Evolutionary conservation across 148 eudicot genomes (phyloP).

Genomic region (Fagopyrum homotropicum): DNA sequence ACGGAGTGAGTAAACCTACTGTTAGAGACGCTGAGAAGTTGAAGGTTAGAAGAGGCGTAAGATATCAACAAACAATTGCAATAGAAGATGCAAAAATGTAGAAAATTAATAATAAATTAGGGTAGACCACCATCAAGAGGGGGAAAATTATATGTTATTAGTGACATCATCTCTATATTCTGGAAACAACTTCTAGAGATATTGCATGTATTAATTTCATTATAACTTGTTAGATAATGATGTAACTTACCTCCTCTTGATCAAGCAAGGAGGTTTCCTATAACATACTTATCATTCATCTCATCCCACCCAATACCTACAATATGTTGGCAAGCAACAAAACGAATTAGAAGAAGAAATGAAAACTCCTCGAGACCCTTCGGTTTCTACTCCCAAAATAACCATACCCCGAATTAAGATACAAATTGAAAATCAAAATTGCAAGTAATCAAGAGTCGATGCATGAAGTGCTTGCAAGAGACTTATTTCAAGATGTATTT

Average conservation of each 20-base stretch:
- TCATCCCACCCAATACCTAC: conserved; percentile 98
- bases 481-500: conserved; percentile 9
- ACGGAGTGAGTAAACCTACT: no score
- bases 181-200: no score
- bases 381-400: not conserved
- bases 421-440: conserved; percentile 7
- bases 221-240: not conserved
- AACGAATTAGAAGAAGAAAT: not conserved
- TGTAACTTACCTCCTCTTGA: conserved; percentile 73
- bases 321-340: not conserved
- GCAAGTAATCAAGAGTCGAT: not conserved
- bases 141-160: not conserved
- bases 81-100: no score
- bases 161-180: not conserved
- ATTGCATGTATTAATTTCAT: not conserved
- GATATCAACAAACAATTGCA: no score
- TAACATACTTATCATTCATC: conserved; percentile 91
- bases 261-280: conserved; percentile 98
- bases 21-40: no score
- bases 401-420: not conserved
- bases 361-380: not conserved
- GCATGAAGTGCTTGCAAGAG: not conserved
- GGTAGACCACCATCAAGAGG: conserved; percentile 10
- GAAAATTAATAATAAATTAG: no score
- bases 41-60: no score